Evolutionary conservation across 768 basidiomycete species (phyloP).

Genomic region (Megacollybia marginata): DNA sequence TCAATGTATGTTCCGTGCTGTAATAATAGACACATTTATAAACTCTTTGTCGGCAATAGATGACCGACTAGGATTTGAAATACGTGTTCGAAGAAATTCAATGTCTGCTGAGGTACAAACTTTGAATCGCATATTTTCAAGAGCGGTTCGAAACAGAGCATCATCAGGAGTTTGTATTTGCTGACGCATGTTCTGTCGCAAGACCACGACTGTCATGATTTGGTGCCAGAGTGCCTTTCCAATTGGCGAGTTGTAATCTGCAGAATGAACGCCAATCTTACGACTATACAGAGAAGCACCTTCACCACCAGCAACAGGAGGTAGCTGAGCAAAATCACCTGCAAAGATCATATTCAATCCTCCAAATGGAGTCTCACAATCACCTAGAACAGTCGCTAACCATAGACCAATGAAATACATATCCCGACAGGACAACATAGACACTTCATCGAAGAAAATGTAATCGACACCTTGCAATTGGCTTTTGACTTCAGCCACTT

Average conservation of each 20-base stretch:
- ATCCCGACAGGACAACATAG: slow-evolving; percentile 20
- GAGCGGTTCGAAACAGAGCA: slow-evolving; percentile 7
- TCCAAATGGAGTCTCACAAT: slow-evolving; percentile 17
- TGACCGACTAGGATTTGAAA: no score
- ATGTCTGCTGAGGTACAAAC: slow-evolving; percentile 30
- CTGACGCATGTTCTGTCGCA: slow-evolving; percentile 24
- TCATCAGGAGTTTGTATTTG: slow-evolving; percentile 4
- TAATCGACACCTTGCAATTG: slow-evolving; percentile 16
- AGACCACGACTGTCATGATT: slow-evolving; percentile 19
- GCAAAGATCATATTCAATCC: slow-evolving; percentile 28
- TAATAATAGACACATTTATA: no score
- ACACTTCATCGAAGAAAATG: slow-evolving; percentile 26
- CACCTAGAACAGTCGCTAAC: slow-evolving; percentile 4
- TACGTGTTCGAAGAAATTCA: slow-evolving; percentile 20
- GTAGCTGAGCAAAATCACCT: slow-evolving; percentile 29
- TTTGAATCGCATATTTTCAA: slow-evolving; percentile 23
- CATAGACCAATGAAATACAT: slow-evolving; percentile 17
- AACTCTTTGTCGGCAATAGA: no score
- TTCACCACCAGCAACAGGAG: slow-evolving; percentile 14
- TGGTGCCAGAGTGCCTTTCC: slow-evolving; percentile 24
- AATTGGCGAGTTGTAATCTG: slow-evolving; percentile 13
- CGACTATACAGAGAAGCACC: slow-evolving; percentile 15
- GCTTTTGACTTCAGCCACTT: background rate
- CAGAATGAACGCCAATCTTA: slow-evolving; percentile 4
- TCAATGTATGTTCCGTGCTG: no score